Evolutionary conservation across 164 flowering plant genomes (phyloP), one percentile per base, ranked within the genome.

Genomic region (Magnolia changhungtana): DNA sequence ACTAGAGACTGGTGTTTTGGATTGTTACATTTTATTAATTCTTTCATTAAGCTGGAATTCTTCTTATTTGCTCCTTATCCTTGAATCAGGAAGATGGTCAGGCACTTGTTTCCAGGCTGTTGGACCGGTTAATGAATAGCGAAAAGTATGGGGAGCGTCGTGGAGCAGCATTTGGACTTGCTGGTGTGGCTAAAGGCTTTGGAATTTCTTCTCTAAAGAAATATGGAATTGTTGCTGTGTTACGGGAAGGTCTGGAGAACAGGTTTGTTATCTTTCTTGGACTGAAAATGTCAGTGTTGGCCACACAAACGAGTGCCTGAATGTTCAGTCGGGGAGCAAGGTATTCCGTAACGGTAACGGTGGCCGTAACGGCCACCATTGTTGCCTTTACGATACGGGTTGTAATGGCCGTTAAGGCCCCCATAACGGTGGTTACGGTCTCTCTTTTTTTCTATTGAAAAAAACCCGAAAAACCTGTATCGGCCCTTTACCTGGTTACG

Each of bases 101-200:
- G 50, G 86, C 83, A 63, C 97, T 96, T 75, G 86, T 93, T 71
- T 88, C 96, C 61, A 84, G 90, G 78, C 87, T 96, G 73, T 78
- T 96, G 84, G 84, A 89, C 83, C 90, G 89, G 73, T 83, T 96
- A 80, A 90, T 96, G 97, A 90, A 86, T 79, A 92, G 97, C 85
- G 98, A 96, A 50, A 96, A 89, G 80, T 96, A 96, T 87, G 99
- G 99, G 29, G 98, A 96, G 71, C 96, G 99, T 14, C 96, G 99
- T 78, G 99, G 99, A 76, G 99, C 99, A 37, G 99, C 99, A 63
- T 96, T 96, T 90, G 99, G 98, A 77, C 92, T 94, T 77, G 97
- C 99, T 78, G 99, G 99, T 69, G 89, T 89, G 16, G 94, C 88
- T 20, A 92, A 91, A 85, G 99, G 99, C 74, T 90, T 94, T 82